These are phyloP conservation scores for Chiua sp. DNA, from an alignment of 1,284 basidiomycete genomes.

Conservation along the genomic window DNA sequence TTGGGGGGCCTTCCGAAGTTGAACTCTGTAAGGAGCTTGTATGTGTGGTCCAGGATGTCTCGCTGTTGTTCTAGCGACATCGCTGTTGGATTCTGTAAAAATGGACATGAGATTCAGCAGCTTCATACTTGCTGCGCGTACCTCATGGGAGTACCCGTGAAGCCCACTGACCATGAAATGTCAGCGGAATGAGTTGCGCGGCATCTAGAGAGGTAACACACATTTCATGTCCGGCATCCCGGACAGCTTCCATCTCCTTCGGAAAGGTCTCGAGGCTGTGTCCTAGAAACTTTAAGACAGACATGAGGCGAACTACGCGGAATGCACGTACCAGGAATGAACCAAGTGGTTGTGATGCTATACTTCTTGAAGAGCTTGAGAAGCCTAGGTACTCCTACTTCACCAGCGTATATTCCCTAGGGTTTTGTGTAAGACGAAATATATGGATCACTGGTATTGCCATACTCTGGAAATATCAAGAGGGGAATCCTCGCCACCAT, in stretches of 20 bases:
- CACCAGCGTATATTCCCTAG: slow-evolving; percentile 74
- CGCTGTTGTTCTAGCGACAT: slow-evolving; percentile 73
- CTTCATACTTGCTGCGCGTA: slow-evolving; percentile 15
- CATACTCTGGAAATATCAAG: slow-evolving; percentile 61
- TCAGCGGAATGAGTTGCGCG: neutral
- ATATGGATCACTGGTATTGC: neutral
- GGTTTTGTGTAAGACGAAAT: neutral
- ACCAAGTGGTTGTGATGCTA: slow-evolving; percentile 71
- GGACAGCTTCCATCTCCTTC: slow-evolving; percentile 64
- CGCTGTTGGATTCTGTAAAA: slow-evolving; percentile 60
- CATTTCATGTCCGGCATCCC: slow-evolving; percentile 76
- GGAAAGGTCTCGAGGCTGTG: slow-evolving; percentile 77
- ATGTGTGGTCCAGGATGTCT: slow-evolving; percentile 74
- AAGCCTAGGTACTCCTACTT: slow-evolving; percentile 71
- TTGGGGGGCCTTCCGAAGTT: slow-evolving; percentile 71
- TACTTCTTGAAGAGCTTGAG: slow-evolving; percentile 77
- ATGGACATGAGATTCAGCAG: neutral
- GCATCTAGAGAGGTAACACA: slow-evolving; percentile 30
- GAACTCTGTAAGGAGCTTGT: slow-evolving; percentile 70
- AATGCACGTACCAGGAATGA: slow-evolving; percentile 62
- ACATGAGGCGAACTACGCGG: neutral
- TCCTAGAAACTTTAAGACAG: slow-evolving; percentile 33
- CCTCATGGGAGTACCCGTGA: slow-evolving; percentile 80
- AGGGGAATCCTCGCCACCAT: slow-evolving; percentile 71
- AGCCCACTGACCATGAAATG: slow-evolving; percentile 54